A percentile compares a stretch with the other conserved stretches of the same genome.
phyloP scores from a whole-genome alignment of 768 basidiomycete species.

The Myochromella boudieri region DNA sequence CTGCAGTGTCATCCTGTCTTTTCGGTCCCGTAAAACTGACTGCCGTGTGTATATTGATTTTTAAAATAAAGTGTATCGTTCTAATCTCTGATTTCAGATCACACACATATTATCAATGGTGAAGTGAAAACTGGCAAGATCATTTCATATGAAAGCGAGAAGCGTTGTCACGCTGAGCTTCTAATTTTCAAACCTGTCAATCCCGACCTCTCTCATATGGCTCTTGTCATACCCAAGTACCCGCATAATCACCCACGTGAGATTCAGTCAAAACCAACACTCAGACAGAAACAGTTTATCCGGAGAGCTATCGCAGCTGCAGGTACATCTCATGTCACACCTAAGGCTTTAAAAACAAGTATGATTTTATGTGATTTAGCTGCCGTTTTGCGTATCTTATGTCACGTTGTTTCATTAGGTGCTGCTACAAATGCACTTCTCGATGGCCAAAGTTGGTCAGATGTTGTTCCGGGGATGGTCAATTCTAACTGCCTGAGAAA shows the following conservation, averaged over 20 bases:
- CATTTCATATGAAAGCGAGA: neutral
- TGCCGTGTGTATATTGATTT: neutral
- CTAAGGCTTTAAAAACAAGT: constrained; percentile 1
- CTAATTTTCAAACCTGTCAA: neutral
- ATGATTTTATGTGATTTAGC: no score
- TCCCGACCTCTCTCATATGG: neutral
- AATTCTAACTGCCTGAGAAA: neutral
- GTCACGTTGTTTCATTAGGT: no score
- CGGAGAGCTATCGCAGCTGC: neutral
- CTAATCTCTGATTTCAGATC: neutral
- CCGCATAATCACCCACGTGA: neutral
- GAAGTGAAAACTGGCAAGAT: neutral
- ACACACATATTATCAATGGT: constrained; percentile 1
- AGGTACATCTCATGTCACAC: neutral
- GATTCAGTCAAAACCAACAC: constrained; percentile 1
- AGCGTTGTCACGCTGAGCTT: neutral
- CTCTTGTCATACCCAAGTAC: neutral
- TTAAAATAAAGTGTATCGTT: neutral
- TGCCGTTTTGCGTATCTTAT: no score
- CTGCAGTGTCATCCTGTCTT: neutral
- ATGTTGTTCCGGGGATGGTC: neutral
- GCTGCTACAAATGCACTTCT: neutral
- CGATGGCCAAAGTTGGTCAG: neutral
- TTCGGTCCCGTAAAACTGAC: neutral
- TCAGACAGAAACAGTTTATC: neutral